These are phyloP conservation scores for Paralagenidium karlingii DNA, from an alignment of 352 stramenopile genomes.

Conservation along the genomic window DNA sequence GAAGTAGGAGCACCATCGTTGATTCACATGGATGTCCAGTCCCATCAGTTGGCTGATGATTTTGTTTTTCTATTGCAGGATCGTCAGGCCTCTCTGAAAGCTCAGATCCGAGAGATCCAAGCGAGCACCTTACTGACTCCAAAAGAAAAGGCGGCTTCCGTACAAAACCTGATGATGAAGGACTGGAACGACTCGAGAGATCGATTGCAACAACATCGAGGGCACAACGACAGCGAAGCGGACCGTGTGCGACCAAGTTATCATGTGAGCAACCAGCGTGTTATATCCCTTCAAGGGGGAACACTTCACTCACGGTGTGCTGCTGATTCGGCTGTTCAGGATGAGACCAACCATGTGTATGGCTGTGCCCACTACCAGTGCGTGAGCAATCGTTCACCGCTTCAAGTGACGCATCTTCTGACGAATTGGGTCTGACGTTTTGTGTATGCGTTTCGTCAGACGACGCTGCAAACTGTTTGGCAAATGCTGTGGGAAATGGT, in stretches of 20 bases:
- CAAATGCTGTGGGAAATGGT: conserved; percentile 84
- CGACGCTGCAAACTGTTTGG: conserved; percentile 67
- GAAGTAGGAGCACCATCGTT: no score
- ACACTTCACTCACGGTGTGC: no score
- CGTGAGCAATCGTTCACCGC: conserved; percentile 6
- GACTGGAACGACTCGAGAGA: conserved; percentile 63
- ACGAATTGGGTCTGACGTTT: background rate
- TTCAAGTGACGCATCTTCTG: no score
- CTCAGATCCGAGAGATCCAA: conserved; percentile 68
- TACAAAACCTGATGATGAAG: conserved; percentile 83
- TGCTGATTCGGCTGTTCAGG: background rate
- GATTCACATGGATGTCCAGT: no score
- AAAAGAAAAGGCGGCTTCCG: conserved; percentile 71
- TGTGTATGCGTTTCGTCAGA: conserved; percentile 8
- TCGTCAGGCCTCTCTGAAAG: conserved; percentile 25
- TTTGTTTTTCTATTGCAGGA: no score
- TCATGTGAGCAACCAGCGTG: conserved; percentile 19
- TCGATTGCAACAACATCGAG: conserved; percentile 21
- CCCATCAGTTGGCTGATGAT: no score
- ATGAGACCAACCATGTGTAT: background rate
- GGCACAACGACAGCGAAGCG: conserved; percentile 27
- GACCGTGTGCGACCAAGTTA: conserved; percentile 33
- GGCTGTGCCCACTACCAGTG: conserved; percentile 61
- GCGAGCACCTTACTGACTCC: conserved; percentile 58
- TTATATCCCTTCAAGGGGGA: background rate